These are phyloP conservation scores for Megacollybia marginata DNA, from an alignment of 768 basidiomycete species.

Conservation along the genomic window DNA sequence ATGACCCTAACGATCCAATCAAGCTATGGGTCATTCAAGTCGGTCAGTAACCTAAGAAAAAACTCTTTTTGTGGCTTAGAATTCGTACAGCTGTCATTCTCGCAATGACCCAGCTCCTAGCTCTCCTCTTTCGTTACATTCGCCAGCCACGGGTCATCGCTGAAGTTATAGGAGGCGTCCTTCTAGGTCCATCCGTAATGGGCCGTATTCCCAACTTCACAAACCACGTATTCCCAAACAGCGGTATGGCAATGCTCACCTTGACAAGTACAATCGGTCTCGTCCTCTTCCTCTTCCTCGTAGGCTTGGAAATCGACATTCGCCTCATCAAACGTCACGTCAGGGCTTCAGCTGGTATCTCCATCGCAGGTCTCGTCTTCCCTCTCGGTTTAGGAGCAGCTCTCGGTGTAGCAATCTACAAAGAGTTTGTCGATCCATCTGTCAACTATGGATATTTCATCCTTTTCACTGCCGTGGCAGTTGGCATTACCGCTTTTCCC, in stretches of 20 bases:
- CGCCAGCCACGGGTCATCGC: constrained; percentile 91
- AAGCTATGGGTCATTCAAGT: constrained; percentile 73
- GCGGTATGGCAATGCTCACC: constrained; percentile 51
- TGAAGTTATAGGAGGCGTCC: constrained; percentile 85
- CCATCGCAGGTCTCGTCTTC: constrained; percentile 59
- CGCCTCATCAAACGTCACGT: constrained; percentile 60
- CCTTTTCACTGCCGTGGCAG: constrained; percentile 78
- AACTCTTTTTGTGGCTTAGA: background rate
- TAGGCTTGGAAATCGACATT: constrained; percentile 80
- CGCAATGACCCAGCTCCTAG: constrained; percentile 66
- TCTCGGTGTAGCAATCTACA: constrained; percentile 65
- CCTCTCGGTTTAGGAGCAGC: constrained; percentile 81
- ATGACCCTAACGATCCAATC: constrained; percentile 62
- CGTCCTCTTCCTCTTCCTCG: constrained; percentile 73
- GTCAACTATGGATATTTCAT: constrained; percentile 78
- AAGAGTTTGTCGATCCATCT: constrained; percentile 46
- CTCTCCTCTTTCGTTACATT: constrained; percentile 54
- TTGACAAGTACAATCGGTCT: constrained; percentile 74
- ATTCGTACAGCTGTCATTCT: constrained; percentile 67
- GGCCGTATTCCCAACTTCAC: constrained; percentile 74
- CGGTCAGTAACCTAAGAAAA: constrained; percentile 29
- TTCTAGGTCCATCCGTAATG: constrained; percentile 74
- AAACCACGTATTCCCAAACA: constrained; percentile 49
- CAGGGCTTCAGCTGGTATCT: constrained; percentile 48
- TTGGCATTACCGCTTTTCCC: constrained; percentile 78